Percentiles rank a stretch among this genome's conserved stretches.
Conservation (phyloP, 768 basidiomycete species). For the Lactifluus subvellereus region DNA sequence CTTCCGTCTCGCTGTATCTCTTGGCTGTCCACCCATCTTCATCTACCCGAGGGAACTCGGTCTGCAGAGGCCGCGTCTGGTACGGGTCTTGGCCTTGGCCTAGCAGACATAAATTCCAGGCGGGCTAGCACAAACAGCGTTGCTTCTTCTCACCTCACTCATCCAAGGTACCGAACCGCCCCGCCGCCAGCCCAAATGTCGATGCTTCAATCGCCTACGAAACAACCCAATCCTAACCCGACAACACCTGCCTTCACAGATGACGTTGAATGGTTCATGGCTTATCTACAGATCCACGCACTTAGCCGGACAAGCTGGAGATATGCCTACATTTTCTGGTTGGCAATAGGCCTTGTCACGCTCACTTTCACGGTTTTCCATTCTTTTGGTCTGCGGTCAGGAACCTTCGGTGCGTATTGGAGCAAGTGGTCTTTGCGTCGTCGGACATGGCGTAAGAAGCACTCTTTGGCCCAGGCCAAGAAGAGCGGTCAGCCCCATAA, state of each 20-base stretch:
- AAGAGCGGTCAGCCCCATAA: conserved; percentile 33
- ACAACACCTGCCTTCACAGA: conserved; percentile 41
- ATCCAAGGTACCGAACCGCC: background rate
- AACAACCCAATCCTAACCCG: conserved; percentile 31
- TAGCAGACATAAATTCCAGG: conserved; percentile 3
- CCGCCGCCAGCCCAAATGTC: conserved; percentile 2
- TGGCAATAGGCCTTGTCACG: conserved; percentile 42
- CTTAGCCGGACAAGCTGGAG: conserved; percentile 47
- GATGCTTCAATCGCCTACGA: conserved; percentile 1
- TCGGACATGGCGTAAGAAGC: conserved; percentile 51
- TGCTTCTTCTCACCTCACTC: background rate
- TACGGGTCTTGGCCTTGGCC: conserved; percentile 2
- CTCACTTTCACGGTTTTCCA: conserved; percentile 39
- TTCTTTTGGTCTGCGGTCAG: conserved; percentile 37
- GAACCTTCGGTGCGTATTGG: conserved; percentile 48
- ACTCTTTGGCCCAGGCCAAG: conserved; percentile 34
- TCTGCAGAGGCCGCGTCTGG: conserved; percentile 6
- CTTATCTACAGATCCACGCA: conserved; percentile 53
- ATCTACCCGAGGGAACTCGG: background rate
- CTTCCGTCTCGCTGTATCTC: background rate
- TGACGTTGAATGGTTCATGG: conserved; percentile 46
- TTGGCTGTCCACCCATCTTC: conserved; percentile 1
- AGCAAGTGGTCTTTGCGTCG: conserved; percentile 53
- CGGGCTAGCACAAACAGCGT: background rate
- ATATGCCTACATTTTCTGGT: conserved; percentile 56